Evolutionary conservation across 495 filamentous ascomycete genomes (phyloP), one percentile per base, ranked within the genome.

Genomic region (Aspergillus heteromorphus): DNA sequence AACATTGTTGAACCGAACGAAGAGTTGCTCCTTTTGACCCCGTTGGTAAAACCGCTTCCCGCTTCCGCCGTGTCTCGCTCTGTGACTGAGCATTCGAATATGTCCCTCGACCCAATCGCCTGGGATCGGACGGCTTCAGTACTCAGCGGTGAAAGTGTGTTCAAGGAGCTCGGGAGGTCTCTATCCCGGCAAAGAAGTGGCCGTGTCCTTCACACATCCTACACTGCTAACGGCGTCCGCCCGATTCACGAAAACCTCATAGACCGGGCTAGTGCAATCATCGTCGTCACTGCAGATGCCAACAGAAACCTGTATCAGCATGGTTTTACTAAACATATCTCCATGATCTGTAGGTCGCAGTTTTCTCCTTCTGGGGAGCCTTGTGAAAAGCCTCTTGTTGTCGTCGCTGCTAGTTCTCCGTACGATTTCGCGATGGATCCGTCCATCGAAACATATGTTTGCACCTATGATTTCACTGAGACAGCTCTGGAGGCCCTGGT

Each of bases 381-480:
- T 52, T 65, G 70, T 6, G 82, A 83, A 60, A 86, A 83, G 62
- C 84, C 84, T 6, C 70, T 96, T 27, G 78, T 95, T 38, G 91
- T 95, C 27, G 85, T 95, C n/a, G 84, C 89, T 2, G 89, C 91
- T 49, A 95, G 89, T 68, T 95, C 90, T 7, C 91, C 91, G 1
- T 96, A 95, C 67, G 91, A 96, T 67, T 96, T 96, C 68, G 91
- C 89, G n/a, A 91, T 88, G 83, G 91, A 96, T 56, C 82, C 84
- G 49, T 79, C 84, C 3, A 88, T 96, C 25, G 87, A 86, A 8
- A 95, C 91, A 4, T 96, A 95, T 64, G 78, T 96, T 45, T 96
- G 91, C 71, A 96, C 91, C 0, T 96, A 92, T 62, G 91, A 96
- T 72, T 95, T 93, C 64, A 96, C 91, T 4, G 91, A 96, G 59